These are phyloP conservation scores for Aspergillus sp. DNA, from an alignment of 2,329 filamentous ascomycete genomes.

Conservation along the genomic window DNA sequence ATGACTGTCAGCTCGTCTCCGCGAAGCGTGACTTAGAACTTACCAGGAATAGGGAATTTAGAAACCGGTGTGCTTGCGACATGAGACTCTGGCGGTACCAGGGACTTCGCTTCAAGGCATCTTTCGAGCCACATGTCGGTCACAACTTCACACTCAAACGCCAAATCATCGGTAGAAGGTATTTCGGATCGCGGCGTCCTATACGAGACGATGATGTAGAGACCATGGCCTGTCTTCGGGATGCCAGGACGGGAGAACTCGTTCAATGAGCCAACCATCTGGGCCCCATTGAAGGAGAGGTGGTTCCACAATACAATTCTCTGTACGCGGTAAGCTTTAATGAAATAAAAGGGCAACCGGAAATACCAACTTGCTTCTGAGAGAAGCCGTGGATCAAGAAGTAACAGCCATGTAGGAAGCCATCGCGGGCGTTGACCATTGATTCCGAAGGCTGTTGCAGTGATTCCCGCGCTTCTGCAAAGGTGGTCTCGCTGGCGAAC, in stretches of 20 bases:
- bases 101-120: conserved; percentile 66
- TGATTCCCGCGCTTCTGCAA: conserved; percentile 18
- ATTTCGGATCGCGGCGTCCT: conserved; percentile 23
- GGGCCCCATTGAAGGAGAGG: conserved; percentile 33
- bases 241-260: conserved; percentile 27
- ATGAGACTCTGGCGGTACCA: conserved; percentile 60
- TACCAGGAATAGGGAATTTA: conserved; percentile 54
- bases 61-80: conserved; percentile 70
- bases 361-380: conserved; percentile 40
- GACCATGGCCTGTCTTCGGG: conserved; percentile 22
- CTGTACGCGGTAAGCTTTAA: conserved; percentile 14
- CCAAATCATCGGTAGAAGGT: conserved; percentile 32
- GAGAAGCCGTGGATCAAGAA: conserved; percentile 56
- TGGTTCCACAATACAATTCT: conserved; percentile 30
- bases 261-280: conserved; percentile 23
- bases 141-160: conserved; percentile 44
- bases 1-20: conserved; percentile 9
- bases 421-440: conserved; percentile 26
- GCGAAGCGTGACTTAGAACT: not conserved
- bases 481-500: conserved; percentile 30
- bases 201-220: conserved; percentile 34
- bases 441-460: conserved; percentile 10
- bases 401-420: conserved; percentile 46
- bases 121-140: conserved; percentile 93
- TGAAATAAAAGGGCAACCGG: not conserved